Evolutionary conservation across 768 basidiomycete genomes (phyloP).

Genomic region (Mycena floridula): DNA sequence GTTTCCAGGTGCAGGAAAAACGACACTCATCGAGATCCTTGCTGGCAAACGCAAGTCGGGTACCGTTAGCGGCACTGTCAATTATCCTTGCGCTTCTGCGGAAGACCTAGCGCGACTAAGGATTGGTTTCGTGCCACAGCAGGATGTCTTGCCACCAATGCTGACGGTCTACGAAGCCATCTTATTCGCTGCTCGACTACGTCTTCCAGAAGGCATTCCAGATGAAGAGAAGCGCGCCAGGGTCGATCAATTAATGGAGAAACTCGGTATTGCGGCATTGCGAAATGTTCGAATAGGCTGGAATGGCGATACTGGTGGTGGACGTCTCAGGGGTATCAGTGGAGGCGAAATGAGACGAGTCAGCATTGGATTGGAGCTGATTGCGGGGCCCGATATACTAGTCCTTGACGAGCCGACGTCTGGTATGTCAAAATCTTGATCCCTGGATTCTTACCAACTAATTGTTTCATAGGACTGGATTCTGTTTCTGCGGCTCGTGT

Average conservation of each 20-base stretch:
- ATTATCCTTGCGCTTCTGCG: conserved; percentile 39
- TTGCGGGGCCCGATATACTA: conserved; percentile 78
- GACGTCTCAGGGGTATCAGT: conserved; percentile 76
- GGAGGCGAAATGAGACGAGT: conserved; percentile 91
- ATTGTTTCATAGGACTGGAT: conserved; percentile 76
- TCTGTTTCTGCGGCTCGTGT: conserved; percentile 83
- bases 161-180: conserved; percentile 81
- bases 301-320: no score
- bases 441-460: conserved; percentile 1
- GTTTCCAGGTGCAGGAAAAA: conserved; percentile 72
- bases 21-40: conserved; percentile 86
- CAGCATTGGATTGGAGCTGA: conserved; percentile 85
- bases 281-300: conserved; percentile 68
- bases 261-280: conserved; percentile 69
- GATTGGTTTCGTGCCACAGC: conserved; percentile 84
- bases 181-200: conserved; percentile 78
- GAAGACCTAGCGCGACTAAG: conserved; percentile 23
- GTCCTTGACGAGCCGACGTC: conserved; percentile 86
- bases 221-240: conserved; percentile 56
- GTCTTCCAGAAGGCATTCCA: conserved; percentile 69
- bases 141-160: conserved; percentile 74
- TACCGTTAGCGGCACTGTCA: conserved; percentile 54
- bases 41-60: conserved; percentile 82
- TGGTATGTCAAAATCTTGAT: conserved; percentile 32
- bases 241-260: conserved; percentile 66